Evolutionary conservation across 371 early-diverging fungal species (phyloP).

Genomic region (Mortierella sp.): DNA sequence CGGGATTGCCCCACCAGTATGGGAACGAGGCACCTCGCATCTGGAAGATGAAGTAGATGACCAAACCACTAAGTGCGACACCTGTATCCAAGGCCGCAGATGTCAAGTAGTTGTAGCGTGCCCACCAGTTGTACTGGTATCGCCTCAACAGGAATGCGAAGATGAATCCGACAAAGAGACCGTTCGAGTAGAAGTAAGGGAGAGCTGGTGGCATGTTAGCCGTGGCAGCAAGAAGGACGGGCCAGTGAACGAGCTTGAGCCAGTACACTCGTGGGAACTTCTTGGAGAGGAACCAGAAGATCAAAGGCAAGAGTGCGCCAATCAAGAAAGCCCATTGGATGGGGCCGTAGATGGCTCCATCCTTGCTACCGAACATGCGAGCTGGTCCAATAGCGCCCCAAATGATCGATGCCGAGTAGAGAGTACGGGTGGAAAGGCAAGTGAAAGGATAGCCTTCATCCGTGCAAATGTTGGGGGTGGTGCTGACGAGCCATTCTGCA

Average conservation of each 20-base stretch:
- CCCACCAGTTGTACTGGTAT: constrained; percentile 74
- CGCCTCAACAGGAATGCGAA: constrained; percentile 70
- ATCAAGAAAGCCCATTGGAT: constrained; percentile 61
- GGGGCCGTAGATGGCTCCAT: constrained; percentile 34
- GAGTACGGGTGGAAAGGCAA: constrained; percentile 70
- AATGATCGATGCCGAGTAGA: constrained; percentile 75
- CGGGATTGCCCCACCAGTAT: constrained; percentile 52
- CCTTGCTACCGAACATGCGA: constrained; percentile 71
- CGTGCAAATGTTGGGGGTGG: constrained; percentile 67
- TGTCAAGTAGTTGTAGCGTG: constrained; percentile 76
- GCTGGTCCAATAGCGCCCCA: constrained; percentile 85
- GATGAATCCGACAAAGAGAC: constrained; percentile 71
- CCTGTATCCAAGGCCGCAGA: constrained; percentile 82
- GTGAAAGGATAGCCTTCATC: constrained; percentile 61
- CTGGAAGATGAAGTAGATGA: constrained; percentile 64
- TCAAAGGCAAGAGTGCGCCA: constrained; percentile 41
- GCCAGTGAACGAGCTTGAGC: constrained; percentile 68
- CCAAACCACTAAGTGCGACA: constrained; percentile 58
- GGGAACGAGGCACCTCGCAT: constrained; percentile 8
- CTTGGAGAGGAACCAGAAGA: constrained; percentile 51
- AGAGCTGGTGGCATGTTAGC: constrained; percentile 77
- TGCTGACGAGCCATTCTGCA: constrained; percentile 72
- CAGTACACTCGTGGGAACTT: constrained; percentile 59
- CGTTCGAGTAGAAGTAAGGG: constrained; percentile 63
- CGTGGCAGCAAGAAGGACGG: constrained; percentile 62